Conservation (phyloP, 805 yeast species). For the Wickerhamiella allomyrinae region DNA sequence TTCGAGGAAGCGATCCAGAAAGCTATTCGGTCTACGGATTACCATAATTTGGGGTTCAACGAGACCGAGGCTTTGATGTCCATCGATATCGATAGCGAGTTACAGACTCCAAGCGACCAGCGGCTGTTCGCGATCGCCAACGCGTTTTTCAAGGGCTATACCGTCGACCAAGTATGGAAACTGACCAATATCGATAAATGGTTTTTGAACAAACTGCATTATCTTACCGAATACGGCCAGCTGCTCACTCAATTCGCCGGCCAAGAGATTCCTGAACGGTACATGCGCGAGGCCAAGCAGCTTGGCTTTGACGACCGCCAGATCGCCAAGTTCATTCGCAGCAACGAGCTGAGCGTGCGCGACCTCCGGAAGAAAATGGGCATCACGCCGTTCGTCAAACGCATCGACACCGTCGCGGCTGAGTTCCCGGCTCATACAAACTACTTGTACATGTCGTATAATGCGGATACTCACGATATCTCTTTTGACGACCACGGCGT, state of each 20-base stretch:
- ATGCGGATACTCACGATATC: slow-evolving; percentile 78
- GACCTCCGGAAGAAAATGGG: slow-evolving; percentile 77
- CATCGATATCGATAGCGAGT: slow-evolving; percentile 80
- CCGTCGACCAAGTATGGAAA: slow-evolving; percentile 84
- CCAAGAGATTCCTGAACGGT: slow-evolving; percentile 41
- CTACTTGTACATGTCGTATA: slow-evolving; percentile 87
- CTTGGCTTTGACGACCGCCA: slow-evolving; percentile 95
- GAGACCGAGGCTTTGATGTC: slow-evolving; percentile 61
- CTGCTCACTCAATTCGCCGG: slow-evolving; percentile 21
- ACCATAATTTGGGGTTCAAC: slow-evolving; percentile 84
- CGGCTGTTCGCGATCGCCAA: slow-evolving; percentile 93
- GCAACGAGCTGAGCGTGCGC: slow-evolving; percentile 88
- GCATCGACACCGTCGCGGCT: slow-evolving; percentile 97
- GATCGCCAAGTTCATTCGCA: slow-evolving; percentile 73
- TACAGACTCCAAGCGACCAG: slow-evolving; percentile 95
- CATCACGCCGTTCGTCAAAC: slow-evolving; percentile 82
- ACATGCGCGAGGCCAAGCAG: slow-evolving; percentile 77
- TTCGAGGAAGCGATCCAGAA: slow-evolving; percentile 97
- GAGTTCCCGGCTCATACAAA: slow-evolving; percentile 96
- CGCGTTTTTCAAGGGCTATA: slow-evolving; percentile 75
- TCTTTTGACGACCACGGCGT: slow-evolving; percentile 84
- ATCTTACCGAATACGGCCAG: slow-evolving; percentile 57
- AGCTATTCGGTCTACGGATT: slow-evolving; percentile 92
- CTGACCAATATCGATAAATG: slow-evolving; percentile 88
- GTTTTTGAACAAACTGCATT: slow-evolving; percentile 79